Percentiles rank a stretch among this genome's conserved stretches.
phyloP scores from a whole-genome alignment of 2,329 filamentous ascomycete species.

The Achaetomium macrosporum region DNA sequence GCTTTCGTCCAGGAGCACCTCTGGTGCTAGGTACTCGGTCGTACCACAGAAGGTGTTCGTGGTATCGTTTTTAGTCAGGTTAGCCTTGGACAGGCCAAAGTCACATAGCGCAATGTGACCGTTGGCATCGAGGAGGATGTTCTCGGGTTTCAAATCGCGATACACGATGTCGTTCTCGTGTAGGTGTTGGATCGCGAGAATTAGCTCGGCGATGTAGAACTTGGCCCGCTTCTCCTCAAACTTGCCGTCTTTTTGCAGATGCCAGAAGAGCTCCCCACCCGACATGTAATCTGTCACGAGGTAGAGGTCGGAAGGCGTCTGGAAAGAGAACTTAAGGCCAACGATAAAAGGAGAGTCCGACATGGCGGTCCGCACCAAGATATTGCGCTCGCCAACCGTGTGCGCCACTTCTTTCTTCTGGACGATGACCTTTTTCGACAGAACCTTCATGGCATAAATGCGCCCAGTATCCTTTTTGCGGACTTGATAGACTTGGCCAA shows the following conservation, averaged over 20 bases:
- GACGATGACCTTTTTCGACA: conserved; percentile 99
- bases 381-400: conserved; percentile 94
- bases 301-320: conserved; percentile 93
- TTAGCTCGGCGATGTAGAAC: conserved; percentile 98
- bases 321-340: conserved; percentile 96
- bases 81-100: conserved; percentile 95
- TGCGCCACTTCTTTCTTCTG: conserved; percentile 99
- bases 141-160: conserved; percentile 94
- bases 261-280: conserved; percentile 96
- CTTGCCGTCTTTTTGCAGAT: conserved; percentile 91
- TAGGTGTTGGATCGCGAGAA: conserved; percentile 87
- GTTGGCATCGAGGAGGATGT: conserved; percentile 93
- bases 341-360: conserved; percentile 97
- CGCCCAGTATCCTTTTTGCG: conserved; percentile 93
- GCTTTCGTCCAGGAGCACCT: conserved; percentile 90
- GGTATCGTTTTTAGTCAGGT: conserved; percentile 92
- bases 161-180: conserved; percentile 98
- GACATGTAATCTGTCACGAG: conserved; percentile 99
- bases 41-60: conserved; percentile 99
- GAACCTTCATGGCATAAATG: conserved; percentile 98
- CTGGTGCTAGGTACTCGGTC: conserved; percentile 93
- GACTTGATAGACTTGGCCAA: conserved; percentile 97
- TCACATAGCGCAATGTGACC: conserved; percentile 97
- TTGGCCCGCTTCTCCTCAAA: conserved; percentile 94
- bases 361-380: conserved; percentile 91